Base-by-base conservation (phyloP, 2,329 filamentous ascomycete species). In the Alternaria longipes region DNA sequence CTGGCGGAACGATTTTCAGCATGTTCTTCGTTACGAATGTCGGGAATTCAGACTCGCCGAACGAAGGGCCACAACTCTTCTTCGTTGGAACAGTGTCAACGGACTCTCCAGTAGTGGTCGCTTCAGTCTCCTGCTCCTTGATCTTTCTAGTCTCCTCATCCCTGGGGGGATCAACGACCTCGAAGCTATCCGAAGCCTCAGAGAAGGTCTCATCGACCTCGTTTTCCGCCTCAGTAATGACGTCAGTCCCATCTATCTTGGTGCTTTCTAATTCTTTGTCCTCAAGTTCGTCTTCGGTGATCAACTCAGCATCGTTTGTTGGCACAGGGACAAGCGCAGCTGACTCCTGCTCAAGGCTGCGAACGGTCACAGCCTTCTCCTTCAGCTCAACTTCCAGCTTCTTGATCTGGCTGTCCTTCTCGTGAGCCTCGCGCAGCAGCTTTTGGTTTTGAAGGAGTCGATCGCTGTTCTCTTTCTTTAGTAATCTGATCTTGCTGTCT, bases 1-100 rank as follows among this genome's bases (percentile, higher is more conserved):
- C 64, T 1, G 69, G 67, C 4, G 68, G 44, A 0, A 54, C 54
- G 1, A 60, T 59, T 60, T 73, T 75, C 34, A 74, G 45, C 0
- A 57, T 74, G 1, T 67, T 59, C 8, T 59, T 46, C 2, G 70
- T 68, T 3, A 62, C 54, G 42, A 72, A 69, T 20, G 59, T 47
- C 0, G 65, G 67, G 8, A 59, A 65, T 0, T 51, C 38, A 3
- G 60, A 55, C 0, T 51, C 5, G 4, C 51, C 41, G 3, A 59
- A 54, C 0, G 57, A 30, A 2, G 63, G 60, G 1, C 62, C 63
- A 11, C 34, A 3, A 14, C 18, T 1, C 7, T 45, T 30, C 18
- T 65, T 47, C 3, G 45, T 14, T 8, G 16, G 3, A 8, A 5
- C 5, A 3, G 16, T 20, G 12, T 50, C 28, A 2, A 38, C 18